Evolutionary conservation across 306 rosid species (phyloP), one percentile per base, ranked within the genome.

Genomic region (Cicer pinnatifidum): DNA sequence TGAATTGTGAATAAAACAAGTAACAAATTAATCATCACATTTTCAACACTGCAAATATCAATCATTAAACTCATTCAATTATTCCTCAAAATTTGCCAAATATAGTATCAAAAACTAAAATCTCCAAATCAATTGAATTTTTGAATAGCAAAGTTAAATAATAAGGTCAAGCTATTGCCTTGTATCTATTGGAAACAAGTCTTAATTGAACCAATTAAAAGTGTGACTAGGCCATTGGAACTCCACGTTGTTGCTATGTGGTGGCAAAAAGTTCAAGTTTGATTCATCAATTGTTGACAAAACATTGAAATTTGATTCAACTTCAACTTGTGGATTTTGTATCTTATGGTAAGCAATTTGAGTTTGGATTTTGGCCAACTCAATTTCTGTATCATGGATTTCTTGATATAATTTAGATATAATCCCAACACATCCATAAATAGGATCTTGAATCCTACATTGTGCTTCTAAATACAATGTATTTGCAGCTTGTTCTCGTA

Each of bases 401-500:
- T 87, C 77, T 61, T 89, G 77, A 75, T 82, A 75, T 68, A 89
- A 81, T 52, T 80, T 82, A 35, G 88, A 83, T 53, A 91, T 81
- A 43, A 90, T 70, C 12, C 87, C 82, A 53, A 79, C 96, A 73
- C 91, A 85, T 0, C 96, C 96, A 67, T 91, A 91, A 51, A 91
- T 83, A 6, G 90, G 93, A 17, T 94, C 88, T 77, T 84, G 75
- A 53, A 83, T 81, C 72, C 92, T 81, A 48, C 85, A 82, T 37
- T 81, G 71, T 33, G 95, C 95, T 75, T 94, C 92, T 47, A 66
- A 87, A 65, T 81, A 74, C 44, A 89, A 38, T 9, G 86, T 48
- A n/a, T 89, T 74, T 13, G 84, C 92, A 39, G 97, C 84, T 73
- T 82, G 67, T 48, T 69, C 87, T 62, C 95, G 15, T n/a, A 82